These are phyloP conservation scores for Fusarium annulatum DNA, from an alignment of 2,329 filamentous ascomycete genomes.

Conservation along the genomic window DNA sequence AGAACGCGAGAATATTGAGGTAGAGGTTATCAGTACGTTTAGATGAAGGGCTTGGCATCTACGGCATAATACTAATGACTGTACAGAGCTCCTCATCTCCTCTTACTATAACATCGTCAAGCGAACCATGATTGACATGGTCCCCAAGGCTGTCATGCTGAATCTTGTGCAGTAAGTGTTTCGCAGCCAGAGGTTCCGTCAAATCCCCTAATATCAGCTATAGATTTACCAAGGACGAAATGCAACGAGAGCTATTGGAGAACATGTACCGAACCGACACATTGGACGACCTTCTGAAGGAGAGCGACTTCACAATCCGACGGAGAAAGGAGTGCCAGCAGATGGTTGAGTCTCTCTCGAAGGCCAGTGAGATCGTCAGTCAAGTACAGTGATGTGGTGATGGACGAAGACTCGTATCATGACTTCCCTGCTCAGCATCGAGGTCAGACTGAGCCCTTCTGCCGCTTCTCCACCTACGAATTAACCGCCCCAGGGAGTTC, in stretches of 20 bases:
- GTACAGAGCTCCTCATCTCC: constrained; percentile 86
- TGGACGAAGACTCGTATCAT: constrained; percentile 21
- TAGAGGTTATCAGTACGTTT: constrained; percentile 94
- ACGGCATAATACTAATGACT: constrained; percentile 21
- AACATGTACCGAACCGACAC: constrained; percentile 96
- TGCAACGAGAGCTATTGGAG: constrained; percentile 96
- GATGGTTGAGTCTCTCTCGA: constrained; percentile 94
- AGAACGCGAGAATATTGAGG: constrained; percentile 94
- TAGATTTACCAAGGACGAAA: constrained; percentile 95
- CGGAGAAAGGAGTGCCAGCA: constrained; percentile 98
- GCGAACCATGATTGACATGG: constrained; percentile 99
- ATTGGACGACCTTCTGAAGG: constrained; percentile 93
- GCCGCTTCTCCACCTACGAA: constrained; percentile 19
- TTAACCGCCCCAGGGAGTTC: constrained; percentile 7
- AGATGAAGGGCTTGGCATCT: not conserved
- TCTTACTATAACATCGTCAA: constrained; percentile 99
- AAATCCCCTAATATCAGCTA: constrained; percentile 31
- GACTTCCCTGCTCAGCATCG: constrained; percentile 25
- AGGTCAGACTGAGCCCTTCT: constrained; percentile 17
- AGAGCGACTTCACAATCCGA: constrained; percentile 95
- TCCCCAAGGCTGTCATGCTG: constrained; percentile 99
- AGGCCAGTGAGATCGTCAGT: constrained; percentile 96
- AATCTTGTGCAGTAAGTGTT: constrained; percentile 88
- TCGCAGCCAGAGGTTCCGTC: not conserved
- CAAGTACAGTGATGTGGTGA: constrained; percentile 67